phyloP scores from a whole-genome alignment of 352 stramenopile species.

The Globisporangium parvum region DNA sequence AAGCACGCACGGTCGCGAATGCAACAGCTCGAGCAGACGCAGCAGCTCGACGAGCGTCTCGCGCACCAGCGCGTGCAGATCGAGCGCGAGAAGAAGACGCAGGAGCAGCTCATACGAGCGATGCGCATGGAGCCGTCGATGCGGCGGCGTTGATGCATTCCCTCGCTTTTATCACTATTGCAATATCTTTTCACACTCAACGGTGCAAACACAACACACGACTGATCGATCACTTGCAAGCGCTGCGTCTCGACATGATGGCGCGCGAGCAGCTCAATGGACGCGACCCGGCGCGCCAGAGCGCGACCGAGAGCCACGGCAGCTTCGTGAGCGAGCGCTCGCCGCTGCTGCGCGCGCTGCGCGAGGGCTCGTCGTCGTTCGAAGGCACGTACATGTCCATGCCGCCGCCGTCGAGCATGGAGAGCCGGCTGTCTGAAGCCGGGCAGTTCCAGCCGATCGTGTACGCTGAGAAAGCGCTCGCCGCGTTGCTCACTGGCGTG shows the following conservation, averaged over 20 bases:
- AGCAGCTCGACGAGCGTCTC: constrained; percentile 18
- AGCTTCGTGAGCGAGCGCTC: constrained; percentile 47
- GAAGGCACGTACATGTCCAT: constrained; percentile 78
- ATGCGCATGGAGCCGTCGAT: background rate
- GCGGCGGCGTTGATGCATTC: background rate
- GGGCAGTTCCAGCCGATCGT: constrained; percentile 70
- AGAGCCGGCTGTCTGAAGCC: constrained; percentile 19
- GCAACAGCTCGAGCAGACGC: constrained; percentile 21
- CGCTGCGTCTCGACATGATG: constrained; percentile 1
- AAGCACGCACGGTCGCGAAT: constrained; percentile 19
- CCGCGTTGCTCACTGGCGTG: constrained; percentile 64
- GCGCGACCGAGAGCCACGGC: constrained; percentile 4
- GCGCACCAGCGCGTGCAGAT: constrained; percentile 20
- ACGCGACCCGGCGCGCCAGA: background rate
- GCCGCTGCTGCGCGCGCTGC: constrained; percentile 57
- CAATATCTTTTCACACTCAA: too few species aligned
- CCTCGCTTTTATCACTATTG: background rate
- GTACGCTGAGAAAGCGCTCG: constrained; percentile 72
- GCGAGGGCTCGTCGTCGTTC: constrained; percentile 41
- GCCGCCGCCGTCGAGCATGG: constrained; percentile 19
- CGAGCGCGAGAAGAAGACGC: constrained; percentile 23
- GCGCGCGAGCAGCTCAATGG: constrained; percentile 8
- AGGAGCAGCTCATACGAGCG: constrained; percentile 25
- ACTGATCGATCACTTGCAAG: too few species aligned
- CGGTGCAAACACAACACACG: too few species aligned